Conservation (phyloP, 108 stramenopile species). For the Cyclotella sp. region DNA sequence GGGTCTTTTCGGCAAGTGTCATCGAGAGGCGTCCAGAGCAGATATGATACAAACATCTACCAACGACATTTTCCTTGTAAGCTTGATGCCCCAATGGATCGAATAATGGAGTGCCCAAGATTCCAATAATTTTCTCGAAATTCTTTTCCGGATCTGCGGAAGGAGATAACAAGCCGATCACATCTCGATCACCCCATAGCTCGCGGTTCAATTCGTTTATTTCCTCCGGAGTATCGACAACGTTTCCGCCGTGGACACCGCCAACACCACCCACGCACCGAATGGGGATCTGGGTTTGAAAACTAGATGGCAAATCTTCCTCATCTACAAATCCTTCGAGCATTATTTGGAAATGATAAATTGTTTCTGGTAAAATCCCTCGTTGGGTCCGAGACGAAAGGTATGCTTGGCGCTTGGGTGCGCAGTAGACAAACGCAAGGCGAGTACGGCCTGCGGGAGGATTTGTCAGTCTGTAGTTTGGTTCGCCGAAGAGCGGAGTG, state of each 20-base stretch:
- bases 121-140: slow-evolving; percentile 37
- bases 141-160: slow-evolving; percentile 18
- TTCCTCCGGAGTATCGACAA: slow-evolving; percentile 37
- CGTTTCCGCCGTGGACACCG: slow-evolving; percentile 40
- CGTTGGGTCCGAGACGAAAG: slow-evolving; percentile 38
- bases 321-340: slow-evolving; percentile 44
- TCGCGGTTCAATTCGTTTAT: slow-evolving; percentile 38
- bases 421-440: slow-evolving; percentile 43
- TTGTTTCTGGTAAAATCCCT: slow-evolving; percentile 43
- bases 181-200: slow-evolving; percentile 37
- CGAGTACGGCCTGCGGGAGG: slow-evolving; percentile 28
- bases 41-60: slow-evolving; percentile 44
- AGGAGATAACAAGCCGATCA: slow-evolving; percentile 25
- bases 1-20: slow-evolving; percentile 31
- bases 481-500: slow-evolving; percentile 24
- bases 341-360: slow-evolving; percentile 51
- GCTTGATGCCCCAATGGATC: slow-evolving; percentile 40
- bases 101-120: slow-evolving; percentile 37
- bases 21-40: slow-evolving; percentile 35
- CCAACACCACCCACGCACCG: slow-evolving; percentile 48
- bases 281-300: slow-evolving; percentile 33
- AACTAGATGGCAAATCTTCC: slow-evolving; percentile 41
- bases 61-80: slow-evolving; percentile 33
- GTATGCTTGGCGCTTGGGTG: slow-evolving; percentile 46
- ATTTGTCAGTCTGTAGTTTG: neutral